Base-by-base conservation (phyloP, 2,329 filamentous ascomycete genomes). In the Penicillium paneum region DNA sequence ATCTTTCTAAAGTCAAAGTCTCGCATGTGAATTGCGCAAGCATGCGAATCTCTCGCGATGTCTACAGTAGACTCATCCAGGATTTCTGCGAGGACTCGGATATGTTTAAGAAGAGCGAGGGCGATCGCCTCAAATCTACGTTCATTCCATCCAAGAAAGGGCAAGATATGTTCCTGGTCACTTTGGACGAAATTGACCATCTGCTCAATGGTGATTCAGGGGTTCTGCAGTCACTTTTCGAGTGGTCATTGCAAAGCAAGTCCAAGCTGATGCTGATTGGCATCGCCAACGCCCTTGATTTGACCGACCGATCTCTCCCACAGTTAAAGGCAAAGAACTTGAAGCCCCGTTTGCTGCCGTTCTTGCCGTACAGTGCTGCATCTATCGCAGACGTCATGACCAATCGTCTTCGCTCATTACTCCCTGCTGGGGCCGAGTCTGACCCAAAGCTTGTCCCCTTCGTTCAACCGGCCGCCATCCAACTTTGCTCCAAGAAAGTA, bases 21-120 rank as follows among this genome's bases (percentile, higher is more conserved):
- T 86, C 86, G 2, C 93, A 92, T 67, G 82, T 99, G 79, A 99
- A 99, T 71, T 99, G 94, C 75, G 97, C 97, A 86, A 96, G 92
- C 74, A 86, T 97, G 74, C 95, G 94, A 67, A 90, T 86, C 32
- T 90, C 91, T 2, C 86, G 85, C 61, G 92, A 97, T 68, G 81
- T 99, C 21, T 96, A 95, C 73, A 81, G 82, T 58, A 92, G 87
- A 19, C 78, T 99, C 17, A 75, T 93, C 12, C 86, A 90, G 61
- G 81, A 83, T 51, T 83, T 93, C 39, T 78, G 87, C 53, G 81
- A 81, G 12, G 79, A 86, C 52, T 79, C 81, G 31, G 82, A 87
- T 38, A 71, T 85, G 34, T 74, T 81, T 10, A 88, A 89, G 63
- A 83, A 82, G 56, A 84, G 89, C 45, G 87, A 89, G 32, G 82